Conservation (phyloP, 176 grass and related monocot genomes). For the Coix lacrymajobi region DNA sequence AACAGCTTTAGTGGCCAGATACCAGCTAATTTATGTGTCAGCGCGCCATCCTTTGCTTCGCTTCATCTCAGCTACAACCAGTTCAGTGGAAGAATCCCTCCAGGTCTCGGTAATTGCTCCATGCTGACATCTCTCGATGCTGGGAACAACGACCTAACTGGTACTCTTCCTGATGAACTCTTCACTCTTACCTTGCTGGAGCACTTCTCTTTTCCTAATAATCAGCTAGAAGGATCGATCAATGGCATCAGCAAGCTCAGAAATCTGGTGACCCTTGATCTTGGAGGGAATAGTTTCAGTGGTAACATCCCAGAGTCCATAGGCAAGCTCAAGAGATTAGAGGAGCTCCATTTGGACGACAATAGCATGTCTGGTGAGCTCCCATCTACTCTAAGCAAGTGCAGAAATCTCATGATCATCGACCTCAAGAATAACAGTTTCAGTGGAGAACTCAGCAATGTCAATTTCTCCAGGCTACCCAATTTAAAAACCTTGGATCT, state of each 20-base stretch:
- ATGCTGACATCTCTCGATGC: conserved; percentile 1
- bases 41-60: not conserved
- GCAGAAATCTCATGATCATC: conserved; percentile 11
- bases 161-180: conserved; percentile 20
- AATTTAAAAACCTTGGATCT: conserved; percentile 32
- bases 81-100: conserved; percentile 4
- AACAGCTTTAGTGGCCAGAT: conserved; percentile 38
- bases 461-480: conserved; percentile 31
- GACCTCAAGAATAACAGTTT: conserved; percentile 31
- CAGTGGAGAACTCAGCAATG: conserved; percentile 20
- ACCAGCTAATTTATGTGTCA: not conserved
- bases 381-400: conserved; percentile 21
- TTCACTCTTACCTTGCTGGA: conserved; percentile 13
- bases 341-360: not conserved
- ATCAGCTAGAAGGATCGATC: conserved; percentile 19
- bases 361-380: conserved; percentile 24
- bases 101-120: conserved; percentile 21
- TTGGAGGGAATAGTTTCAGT: conserved; percentile 22
- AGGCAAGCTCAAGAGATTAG: conserved; percentile 14
- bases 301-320: conserved; percentile 24
- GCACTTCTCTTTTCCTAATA: conserved; percentile 15
- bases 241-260: not conserved
- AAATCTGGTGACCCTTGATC: conserved; percentile 19
- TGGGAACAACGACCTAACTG: conserved; percentile 16
- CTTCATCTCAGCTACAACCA: conserved; percentile 33